phyloP scores from a whole-genome alignment of 306 rosid species.

The Gastrolobium villosum region DNA sequence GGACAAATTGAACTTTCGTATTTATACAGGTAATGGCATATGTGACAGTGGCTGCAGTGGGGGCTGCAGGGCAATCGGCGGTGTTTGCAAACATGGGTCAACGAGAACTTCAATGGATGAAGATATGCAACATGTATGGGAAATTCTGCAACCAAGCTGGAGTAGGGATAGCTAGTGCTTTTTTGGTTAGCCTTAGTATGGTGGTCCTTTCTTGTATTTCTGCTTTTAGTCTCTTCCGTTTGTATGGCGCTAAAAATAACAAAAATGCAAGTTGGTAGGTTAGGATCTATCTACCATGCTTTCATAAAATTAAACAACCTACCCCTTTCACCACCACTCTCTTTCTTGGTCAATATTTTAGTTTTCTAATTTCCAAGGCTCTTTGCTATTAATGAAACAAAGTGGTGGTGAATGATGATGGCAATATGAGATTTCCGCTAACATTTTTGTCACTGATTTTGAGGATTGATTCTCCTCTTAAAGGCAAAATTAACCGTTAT shows the following conservation, averaged over 20 bases:
- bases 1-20: conserved; percentile 2
- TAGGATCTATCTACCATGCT: background rate
- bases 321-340: background rate
- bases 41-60: conserved; percentile 74
- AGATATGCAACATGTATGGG: conserved; percentile 73
- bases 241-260: conserved; percentile 66
- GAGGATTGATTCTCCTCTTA: too few species aligned
- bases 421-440: background rate
- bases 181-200: conserved; percentile 69
- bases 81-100: conserved; percentile 74
- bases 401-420: background rate
- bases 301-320: background rate
- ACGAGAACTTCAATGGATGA: conserved; percentile 85
- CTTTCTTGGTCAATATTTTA: conserved; percentile 22
- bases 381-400: background rate
- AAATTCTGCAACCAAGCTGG: conserved; percentile 86
- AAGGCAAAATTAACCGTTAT: too few species aligned
- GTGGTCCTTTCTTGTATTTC: conserved; percentile 73
- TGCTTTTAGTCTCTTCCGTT: conserved; percentile 88
- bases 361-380: conserved; percentile 10
- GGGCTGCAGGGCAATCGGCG: conserved; percentile 71
- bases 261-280: conserved; percentile 61
- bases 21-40: conserved; percentile 75
- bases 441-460: too few species aligned
- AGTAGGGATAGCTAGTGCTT: conserved; percentile 74